Evolutionary conservation across 31 red algal species (phyloP).

Genomic region (Asparagopsis taxiformis): DNA sequence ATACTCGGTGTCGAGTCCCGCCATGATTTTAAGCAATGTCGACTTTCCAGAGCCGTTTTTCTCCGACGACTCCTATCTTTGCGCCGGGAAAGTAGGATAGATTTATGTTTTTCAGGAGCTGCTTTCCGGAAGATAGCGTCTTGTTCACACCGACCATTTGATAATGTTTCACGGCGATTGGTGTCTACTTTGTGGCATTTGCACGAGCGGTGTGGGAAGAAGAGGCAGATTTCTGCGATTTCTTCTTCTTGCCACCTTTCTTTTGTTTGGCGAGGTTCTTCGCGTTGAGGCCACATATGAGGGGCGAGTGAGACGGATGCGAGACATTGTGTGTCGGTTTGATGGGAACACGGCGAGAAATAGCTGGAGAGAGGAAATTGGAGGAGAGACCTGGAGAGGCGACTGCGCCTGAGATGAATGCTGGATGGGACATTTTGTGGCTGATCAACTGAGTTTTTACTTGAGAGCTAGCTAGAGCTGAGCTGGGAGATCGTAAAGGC

Average conservation of each 20-base stretch:
- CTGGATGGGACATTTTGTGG: no score
- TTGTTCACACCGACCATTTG: slow-evolving; percentile 81
- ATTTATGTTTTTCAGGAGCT: slow-evolving; percentile 90
- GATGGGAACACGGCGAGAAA: no score
- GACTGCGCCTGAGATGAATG: no score
- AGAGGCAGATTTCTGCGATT: neutral
- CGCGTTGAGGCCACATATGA: slow-evolving; percentile 57
- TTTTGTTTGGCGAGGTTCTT: slow-evolving; percentile 76
- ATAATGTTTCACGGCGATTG: slow-evolving; percentile 84
- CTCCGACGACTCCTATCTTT: slow-evolving; percentile 92
- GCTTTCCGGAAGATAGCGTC: slow-evolving; percentile 54
- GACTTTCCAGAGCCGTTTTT: slow-evolving; percentile 94
- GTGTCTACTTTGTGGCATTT: slow-evolving; percentile 72
- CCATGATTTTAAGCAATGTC: slow-evolving; percentile 87
- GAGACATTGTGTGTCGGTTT: no score
- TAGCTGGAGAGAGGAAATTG: no score
- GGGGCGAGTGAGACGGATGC: neutral
- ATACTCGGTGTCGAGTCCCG: slow-evolving; percentile 86
- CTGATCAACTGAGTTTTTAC: no score
- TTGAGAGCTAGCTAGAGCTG: no score
- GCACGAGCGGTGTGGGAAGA: slow-evolving; percentile 24
- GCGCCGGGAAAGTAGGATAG: slow-evolving; percentile 89
- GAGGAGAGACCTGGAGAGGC: no score
- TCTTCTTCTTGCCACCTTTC: slow-evolving; percentile 56
- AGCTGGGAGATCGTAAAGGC: no score